Base-by-base conservation (phyloP, 2,329 filamentous ascomycete species). In the Nemania sp. region DNA sequence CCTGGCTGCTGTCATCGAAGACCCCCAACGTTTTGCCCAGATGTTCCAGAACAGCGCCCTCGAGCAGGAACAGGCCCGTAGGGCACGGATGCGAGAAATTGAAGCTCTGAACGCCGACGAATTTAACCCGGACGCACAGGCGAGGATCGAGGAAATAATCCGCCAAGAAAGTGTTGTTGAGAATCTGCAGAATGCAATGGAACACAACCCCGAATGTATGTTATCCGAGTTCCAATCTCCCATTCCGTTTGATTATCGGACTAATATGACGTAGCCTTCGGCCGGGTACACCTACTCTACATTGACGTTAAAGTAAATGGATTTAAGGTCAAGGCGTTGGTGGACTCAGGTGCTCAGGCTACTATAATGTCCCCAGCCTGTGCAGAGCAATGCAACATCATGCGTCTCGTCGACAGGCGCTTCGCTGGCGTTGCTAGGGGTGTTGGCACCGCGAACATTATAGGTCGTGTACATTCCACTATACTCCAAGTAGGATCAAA, bases 321-420 rank as follows among this genome's bases (percentile, higher is more conserved):
- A 13, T 88, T 93, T 74, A 93, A 92, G 66, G 91, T 99, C 75
- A 98, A 98, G 83, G 96, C 95, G 2, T 92, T 99, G 73, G 96
- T 99, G 68, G 96, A 99, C 80, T 98, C 96, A 1, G 96, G 96
- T 69, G 96, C 96, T 26, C 96, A 99, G 82, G 94, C 95, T 27
- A 99, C 96, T 59, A 98, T 99, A 83, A 99, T 99, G 96, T 98
- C 95, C 5, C 96, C 96, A 5, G 86, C 90, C 26, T 98, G 94
- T 77, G 96, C 96, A 27, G 93, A 97, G 77, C 87, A 90, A 8
- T 99, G 96, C 78, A 93, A 93, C 74, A 98, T 99, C 80, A 97
- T 97, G 92, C 92, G 95, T 56, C 88, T 99, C 15, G 93, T 99
- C 64, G 96, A 99, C 81, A 92, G 89, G 74, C 91, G 96, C 52